Evolutionary conservation across 2,329 filamentous ascomycete species (phyloP), one percentile per base, ranked within the genome.

Genomic region (Alternaria panax): DNA sequence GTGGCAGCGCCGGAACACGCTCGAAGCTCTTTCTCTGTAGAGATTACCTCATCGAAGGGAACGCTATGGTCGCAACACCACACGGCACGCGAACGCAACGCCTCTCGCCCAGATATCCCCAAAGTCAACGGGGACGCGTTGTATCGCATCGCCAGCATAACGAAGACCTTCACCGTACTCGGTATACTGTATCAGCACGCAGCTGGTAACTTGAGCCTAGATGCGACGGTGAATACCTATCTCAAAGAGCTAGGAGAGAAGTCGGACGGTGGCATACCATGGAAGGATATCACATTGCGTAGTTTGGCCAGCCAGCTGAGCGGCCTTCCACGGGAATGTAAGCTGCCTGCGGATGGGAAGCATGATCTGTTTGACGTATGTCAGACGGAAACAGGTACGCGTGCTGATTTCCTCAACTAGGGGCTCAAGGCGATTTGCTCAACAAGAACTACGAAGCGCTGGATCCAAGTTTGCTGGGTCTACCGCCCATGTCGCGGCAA

Each of bases 231-330:
- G 9, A 63, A 73, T 18, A 74, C 68, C 22, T 78, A 78, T 57
- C 65, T 79, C 11, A 50, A 59, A 7, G 75, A 76, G 54, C 53
- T 79, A 40, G 65, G 60, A 20, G 70, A 67, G 5, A 58, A 69
- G 25, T 70, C 75, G 38, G 60, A 69, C 2, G 74, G 74, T 2
- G 74, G 62, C 2, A 66, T 78, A 34, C 72, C 72, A 4, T 82
- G 78, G 78, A 76, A 79, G 27, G 76, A 80, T 50, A 80, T 81
- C 51, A 81, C 80, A 1, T 63, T 82, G 52, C 73, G 80, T 8
- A 75, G 67, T 43, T 64, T 82, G n/a, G 78, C 80, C 1, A 79
- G 78, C 62, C 80, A 82, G 51, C 63, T 81, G 24, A 75, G 75
- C 53, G 80, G 80, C 27, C 74, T 81, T 30, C 79, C 79, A 12